Base-by-base conservation (phyloP, 2,329 filamentous ascomycete genomes). In the Phialophora chinensis region DNA sequence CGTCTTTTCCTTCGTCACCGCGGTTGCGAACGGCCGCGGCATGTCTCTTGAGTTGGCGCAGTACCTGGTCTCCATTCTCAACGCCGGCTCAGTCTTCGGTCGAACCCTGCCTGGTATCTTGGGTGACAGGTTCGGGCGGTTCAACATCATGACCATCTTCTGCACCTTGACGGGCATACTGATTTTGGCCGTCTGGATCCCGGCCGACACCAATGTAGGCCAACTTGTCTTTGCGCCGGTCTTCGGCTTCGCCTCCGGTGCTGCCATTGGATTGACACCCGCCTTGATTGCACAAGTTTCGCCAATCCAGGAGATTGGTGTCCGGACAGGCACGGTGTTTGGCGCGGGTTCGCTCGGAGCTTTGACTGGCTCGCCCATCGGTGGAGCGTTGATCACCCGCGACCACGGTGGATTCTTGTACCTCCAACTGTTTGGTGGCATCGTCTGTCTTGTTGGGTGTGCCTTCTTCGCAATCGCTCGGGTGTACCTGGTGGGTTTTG, bases 231-330 rank as follows among this genome's bases (percentile, higher is more conserved):
- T 91, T 75, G 83, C 85, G 12, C 81, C 84, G n/a, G 77, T 91
- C 6, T 92, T 90, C 71, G 90, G 90, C 20, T 91, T 92, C 74
- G 84, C 84, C 14, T 88, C 86, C 0, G 90, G 90, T 12, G 86
- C 86, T 2, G 90, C 88, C 72, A 85, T 90, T 42, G 86, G 86
- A 0, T 79, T 92, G 20, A 81, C 82, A 0, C 88, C 90, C 0
- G 84, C 88, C 0, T 79, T 90, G 14, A 67, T 73, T 31, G 80
- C 88, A 1, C 89, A 92, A 73, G 90, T 92, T 68, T 88, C 86
- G 1, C 88, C 91, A 54, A 84, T 91, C 44, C 81, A 86, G 23
- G 84, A 91, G 75, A 88, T 93, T 38, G 91, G 91, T 14, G 84
- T 88, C 1, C 82, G 90, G 5, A 87, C 84, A 1, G 91, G 91